Percentiles rank a stretch among this genome's conserved stretches.
phyloP scores from a whole-genome alignment of 176 grass and related monocot genomes.

The Oryza rufipogon region DNA sequence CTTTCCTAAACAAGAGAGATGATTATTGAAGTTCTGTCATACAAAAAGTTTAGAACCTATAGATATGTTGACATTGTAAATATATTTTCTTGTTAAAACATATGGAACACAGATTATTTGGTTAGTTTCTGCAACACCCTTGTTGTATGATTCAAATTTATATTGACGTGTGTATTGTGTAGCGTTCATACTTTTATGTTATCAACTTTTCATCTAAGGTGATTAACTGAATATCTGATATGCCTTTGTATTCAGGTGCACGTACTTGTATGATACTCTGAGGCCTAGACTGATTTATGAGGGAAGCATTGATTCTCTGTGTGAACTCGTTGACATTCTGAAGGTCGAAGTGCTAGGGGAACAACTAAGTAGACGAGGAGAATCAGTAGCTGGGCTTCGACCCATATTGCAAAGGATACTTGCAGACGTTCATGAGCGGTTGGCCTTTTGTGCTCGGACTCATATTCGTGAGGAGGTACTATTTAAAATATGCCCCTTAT shows the following conservation, averaged over 20 bases:
- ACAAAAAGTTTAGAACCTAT: background rate
- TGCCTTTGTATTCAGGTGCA: slow-evolving; percentile 67
- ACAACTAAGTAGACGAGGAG: slow-evolving; percentile 69
- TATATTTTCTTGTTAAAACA: slow-evolving; percentile 1
- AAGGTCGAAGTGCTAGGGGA: slow-evolving; percentile 96
- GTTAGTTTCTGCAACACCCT: background rate
- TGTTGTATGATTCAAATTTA: slow-evolving; percentile 3
- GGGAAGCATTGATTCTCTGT: slow-evolving; percentile 87
- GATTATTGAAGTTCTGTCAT: background rate
- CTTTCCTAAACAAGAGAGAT: background rate
- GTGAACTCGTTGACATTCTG: slow-evolving; percentile 92
- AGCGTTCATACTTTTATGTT: slow-evolving; percentile 14
- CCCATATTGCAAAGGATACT: slow-evolving; percentile 91
- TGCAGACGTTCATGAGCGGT: slow-evolving; percentile 88
- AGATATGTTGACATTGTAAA: background rate
- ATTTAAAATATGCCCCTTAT: slow-evolving; percentile 20
- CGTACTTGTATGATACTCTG: slow-evolving; percentile 90
- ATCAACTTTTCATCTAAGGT: background rate
- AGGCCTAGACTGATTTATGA: slow-evolving; percentile 97
- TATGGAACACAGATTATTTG: background rate
- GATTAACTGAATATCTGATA: slow-evolving; percentile 5
- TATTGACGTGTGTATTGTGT: background rate
- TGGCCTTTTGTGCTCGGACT: slow-evolving; percentile 96
- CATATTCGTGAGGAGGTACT: slow-evolving; percentile 90
- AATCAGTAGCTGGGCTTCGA: slow-evolving; percentile 75